Conservation (phyloP, 2,329 filamentous ascomycete genomes). For the Scedosporium minutisporum region DNA sequence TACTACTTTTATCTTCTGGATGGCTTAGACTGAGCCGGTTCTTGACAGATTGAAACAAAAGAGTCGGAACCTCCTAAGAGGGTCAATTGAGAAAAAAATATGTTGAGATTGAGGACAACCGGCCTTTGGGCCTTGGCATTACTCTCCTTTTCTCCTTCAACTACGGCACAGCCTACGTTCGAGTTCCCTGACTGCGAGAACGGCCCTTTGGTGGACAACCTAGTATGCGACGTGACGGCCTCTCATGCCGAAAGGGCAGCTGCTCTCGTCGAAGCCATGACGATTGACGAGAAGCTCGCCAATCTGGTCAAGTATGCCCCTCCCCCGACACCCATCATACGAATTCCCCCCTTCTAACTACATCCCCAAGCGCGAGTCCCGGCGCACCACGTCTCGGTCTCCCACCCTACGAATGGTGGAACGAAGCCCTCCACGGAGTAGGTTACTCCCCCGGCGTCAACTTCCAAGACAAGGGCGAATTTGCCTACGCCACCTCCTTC, state of each 20-base stretch:
- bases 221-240: conserved; percentile 20
- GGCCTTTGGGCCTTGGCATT: background rate
- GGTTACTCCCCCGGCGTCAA: conserved; percentile 45
- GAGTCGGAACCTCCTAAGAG: background rate
- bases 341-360: conserved; percentile 46
- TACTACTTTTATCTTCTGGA: too few species aligned
- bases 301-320: conserved; percentile 20
- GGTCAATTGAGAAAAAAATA: background rate
- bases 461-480: conserved; percentile 33
- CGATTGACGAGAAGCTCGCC: conserved; percentile 21
- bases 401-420: conserved; percentile 51
- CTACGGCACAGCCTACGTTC: background rate
- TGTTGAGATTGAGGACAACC: background rate
- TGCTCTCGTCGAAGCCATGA: conserved; percentile 21
- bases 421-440: conserved; percentile 53
- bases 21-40: too few species aligned
- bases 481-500: conserved; percentile 53
- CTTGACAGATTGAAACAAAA: background rate
- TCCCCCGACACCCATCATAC: conserved; percentile 37
- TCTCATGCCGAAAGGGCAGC: conserved; percentile 18
- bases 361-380: conserved; percentile 19
- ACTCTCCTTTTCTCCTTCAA: background rate
- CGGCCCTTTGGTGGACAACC: conserved; percentile 21
- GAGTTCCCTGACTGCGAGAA: conserved; percentile 21
- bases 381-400: conserved; percentile 48